Conservation (phyloP, 192 early-diverging fungal genomes). For the Hyaloraphidium curvatum region DNA sequence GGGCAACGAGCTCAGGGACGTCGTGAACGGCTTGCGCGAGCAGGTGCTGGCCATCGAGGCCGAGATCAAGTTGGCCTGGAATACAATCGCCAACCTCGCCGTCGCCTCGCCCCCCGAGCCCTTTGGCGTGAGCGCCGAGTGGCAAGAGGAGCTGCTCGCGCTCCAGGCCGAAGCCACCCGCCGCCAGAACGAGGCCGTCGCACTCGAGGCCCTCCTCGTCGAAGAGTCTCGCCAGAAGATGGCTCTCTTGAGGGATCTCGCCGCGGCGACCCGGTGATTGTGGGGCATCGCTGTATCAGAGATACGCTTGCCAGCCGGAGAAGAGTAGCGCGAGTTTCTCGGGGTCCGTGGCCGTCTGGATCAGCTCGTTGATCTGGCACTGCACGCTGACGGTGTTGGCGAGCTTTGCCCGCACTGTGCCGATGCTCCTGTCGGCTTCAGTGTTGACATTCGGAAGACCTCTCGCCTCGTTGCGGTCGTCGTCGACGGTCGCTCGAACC, state of each 20-base stretch:
- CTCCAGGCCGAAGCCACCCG: neutral
- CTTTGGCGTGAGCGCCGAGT: too few species aligned
- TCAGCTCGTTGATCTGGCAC: constrained; percentile 51
- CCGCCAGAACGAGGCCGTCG: neutral
- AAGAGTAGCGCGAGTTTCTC: constrained; percentile 39
- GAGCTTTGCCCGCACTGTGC: constrained; percentile 40
- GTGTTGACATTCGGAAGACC: constrained; percentile 33
- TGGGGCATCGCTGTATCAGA: neutral
- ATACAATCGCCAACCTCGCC: too few species aligned
- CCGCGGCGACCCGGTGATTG: too few species aligned
- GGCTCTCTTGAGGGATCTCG: too few species aligned
- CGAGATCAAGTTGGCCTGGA: too few species aligned
- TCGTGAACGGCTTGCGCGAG: too few species aligned
- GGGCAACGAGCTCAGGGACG: too few species aligned
- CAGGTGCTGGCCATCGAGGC: too few species aligned
- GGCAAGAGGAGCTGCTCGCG: neutral
- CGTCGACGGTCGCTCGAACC: too few species aligned
- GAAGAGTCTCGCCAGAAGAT: neutral
- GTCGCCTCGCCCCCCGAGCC: too few species aligned
- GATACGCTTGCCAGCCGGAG: constrained; percentile 5
- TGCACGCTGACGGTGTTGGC: constrained; percentile 35
- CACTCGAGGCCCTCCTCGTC: neutral
- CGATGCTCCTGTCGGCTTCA: constrained; percentile 45
- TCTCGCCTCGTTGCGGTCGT: too few species aligned
- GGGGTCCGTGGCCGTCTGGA: constrained; percentile 40